A percentile compares a stretch with the other conserved stretches of the same genome.
Conservation (phyloP, 352 stramenopile genomes). For the Aphanomyces stellatus region DNA sequence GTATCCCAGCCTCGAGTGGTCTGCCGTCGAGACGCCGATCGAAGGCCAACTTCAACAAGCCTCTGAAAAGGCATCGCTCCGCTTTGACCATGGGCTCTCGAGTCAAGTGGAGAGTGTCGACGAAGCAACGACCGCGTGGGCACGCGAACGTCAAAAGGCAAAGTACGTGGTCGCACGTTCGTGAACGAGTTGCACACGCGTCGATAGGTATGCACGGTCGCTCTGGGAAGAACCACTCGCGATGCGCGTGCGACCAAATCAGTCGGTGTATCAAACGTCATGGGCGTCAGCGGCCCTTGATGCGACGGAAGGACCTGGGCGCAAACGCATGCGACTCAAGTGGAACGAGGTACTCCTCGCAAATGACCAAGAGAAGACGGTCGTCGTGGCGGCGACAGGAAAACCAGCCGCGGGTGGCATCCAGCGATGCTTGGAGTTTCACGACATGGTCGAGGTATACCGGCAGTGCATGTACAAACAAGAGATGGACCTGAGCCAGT, state of each 20-base stretch:
- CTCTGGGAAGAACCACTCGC: not conserved
- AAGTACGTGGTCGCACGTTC: not conserved
- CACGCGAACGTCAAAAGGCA: not conserved
- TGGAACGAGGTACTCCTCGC: not conserved
- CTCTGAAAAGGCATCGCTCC: not conserved
- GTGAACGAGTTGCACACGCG: too few relatives aligned
- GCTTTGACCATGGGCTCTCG: not conserved
- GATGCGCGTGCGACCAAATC: not conserved
- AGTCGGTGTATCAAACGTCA: conserved; percentile 10
- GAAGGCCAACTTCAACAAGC: not conserved
- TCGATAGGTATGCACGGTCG: not conserved
- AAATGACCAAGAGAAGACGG: too few relatives aligned
- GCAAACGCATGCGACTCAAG: conserved; percentile 41
- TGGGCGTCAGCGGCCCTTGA: conserved; percentile 25
- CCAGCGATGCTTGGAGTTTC: conserved; percentile 30
- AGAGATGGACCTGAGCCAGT: not conserved
- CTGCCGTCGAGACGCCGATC: not conserved
- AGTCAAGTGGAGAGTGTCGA: not conserved
- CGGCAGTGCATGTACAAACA: conserved; percentile 27
- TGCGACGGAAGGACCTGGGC: conserved; percentile 38
- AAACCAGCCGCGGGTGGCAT: not conserved
- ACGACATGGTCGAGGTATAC: conserved; percentile 47
- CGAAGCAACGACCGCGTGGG: not conserved
- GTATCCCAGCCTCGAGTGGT: not conserved
- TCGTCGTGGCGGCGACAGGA: too few relatives aligned